Base-by-base conservation (phyloP, 139 green algal species). In the Chlorella sp. region DNA sequence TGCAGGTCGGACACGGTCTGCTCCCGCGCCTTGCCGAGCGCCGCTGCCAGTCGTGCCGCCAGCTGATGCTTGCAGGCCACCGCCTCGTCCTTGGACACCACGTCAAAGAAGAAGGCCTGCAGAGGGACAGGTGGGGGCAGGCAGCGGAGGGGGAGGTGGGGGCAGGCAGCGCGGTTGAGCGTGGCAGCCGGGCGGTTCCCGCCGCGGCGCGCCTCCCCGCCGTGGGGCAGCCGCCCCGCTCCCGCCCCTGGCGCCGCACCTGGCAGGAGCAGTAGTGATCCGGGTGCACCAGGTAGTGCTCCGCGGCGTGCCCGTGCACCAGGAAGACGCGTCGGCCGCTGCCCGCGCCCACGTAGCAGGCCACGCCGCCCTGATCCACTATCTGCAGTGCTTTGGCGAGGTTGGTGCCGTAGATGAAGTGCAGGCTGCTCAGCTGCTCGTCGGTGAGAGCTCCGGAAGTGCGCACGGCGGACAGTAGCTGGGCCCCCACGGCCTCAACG, bases 11-110 rank as follows among this genome's bases (percentile, higher is more conserved):
- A 48, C 24, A 88, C 77, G 3, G 46, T 79, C 44, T 76, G 48
- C 28, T 68, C 56, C 30, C 75, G 85, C 9, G 69, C 51, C 54
- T 73, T 82, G 72, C 68, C 58, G 26, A 95, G 51, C 1, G 84
- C 75, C 7, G 84, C 43, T 0, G 92, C 93, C 48, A 97, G 51
- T 28, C 91, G 86, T 0, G 91, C 95, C 4, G 95, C 95, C 65
- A 98, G 90, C 84, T 96, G 93, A 88, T 98, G 95, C 90, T 98
- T 98, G 94, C 95, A 98, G 91, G 96, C 90, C 87, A 84, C 46
- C 51, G 92, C 90, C 32, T 96, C 93, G 24, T 73, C 73, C 44
- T 91, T 91, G 62, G 70, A 84, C 0, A 96, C 89, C 1, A 98
- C 93, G 70, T 97, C 92, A 51, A 90, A 97, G 80, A 93, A 89